Base-by-base conservation (phyloP, 2,329 filamentous ascomycete species). In the Colletotrichum tropicale region DNA sequence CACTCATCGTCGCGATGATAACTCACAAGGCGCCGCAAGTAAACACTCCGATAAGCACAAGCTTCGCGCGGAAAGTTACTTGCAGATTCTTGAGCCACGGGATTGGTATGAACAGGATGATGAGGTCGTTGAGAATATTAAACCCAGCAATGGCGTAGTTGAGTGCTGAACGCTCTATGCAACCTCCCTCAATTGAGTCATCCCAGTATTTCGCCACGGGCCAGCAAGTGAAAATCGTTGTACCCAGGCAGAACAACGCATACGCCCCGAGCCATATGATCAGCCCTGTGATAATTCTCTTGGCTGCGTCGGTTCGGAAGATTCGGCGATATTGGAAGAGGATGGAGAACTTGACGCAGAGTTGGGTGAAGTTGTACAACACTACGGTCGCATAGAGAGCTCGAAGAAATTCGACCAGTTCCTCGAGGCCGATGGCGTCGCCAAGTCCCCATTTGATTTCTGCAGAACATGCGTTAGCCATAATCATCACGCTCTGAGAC, bases 1-100 rank as follows among this genome's bases (percentile, higher is more conserved):
- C 12, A 58, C 6, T 16, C 0, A 58, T 28, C 16, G 15, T 13
- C 43, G 8, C n/a, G 21, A 2, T 18, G 1, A 1, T 36, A 28
- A 80, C 83, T 78, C 77, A 85, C 84, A 83, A 87, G 77, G 70
- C 80, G 65, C 78, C 87, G 77, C 83, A 80, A 28, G 83, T 85
- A 82, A 84, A 84, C 36, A 82, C 84, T 70, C 70, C 81, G 78
- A 81, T 85, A 78, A 89, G 79, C 1, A 86, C 86, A 32, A 86
- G 76, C 48, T 87, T 87, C 56, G 87, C 85, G 15, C 82, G 82
- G 67, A 82, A 80, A 0, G 83, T 81, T 12, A 87, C 83, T 52
- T 85, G 79, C n/a, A 87, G 80, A n/a, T 80, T 80, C 5, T 82
- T 79, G 12, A 84, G 79, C 64, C 83, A 80, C 9, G 83, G 83